phyloP scores from a whole-genome alignment of 495 filamentous ascomycete species.

The Penicillium malachiteum region DNA sequence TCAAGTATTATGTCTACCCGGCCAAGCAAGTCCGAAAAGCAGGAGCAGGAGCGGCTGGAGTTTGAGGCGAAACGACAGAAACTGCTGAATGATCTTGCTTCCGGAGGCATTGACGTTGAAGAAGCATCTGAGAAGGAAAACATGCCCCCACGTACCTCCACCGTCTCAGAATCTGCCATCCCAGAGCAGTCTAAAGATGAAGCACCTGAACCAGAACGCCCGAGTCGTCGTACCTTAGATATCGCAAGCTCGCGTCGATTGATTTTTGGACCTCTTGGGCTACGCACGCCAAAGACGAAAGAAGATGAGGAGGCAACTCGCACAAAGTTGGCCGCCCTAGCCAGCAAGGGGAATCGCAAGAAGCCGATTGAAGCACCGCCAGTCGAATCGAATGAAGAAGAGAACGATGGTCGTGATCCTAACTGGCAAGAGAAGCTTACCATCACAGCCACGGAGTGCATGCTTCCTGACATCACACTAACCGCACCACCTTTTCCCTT shows the following conservation, averaged over 20 bases:
- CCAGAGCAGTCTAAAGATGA: conserved; percentile 17
- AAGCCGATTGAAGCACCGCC: conserved; percentile 16
- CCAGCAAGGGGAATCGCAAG: conserved; percentile 17
- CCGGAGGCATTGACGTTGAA: conserved; percentile 52
- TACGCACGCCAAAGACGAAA: conserved; percentile 64
- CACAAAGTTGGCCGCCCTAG: conserved; percentile 49
- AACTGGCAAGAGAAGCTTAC: conserved; percentile 74
- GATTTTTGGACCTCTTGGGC: conserved; percentile 71
- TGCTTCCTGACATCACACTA: conserved; percentile 67
- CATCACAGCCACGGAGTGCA: conserved; percentile 78
- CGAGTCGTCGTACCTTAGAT: conserved; percentile 54
- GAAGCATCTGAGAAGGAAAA: conserved; percentile 37
- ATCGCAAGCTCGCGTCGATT: conserved; percentile 63
- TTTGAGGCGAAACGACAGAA: conserved; percentile 53
- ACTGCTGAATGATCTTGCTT: conserved; percentile 49
- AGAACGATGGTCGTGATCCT: conserved; percentile 29
- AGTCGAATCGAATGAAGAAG: conserved; percentile 22
- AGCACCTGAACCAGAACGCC: conserved; percentile 23
- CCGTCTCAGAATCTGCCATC: conserved; percentile 2
- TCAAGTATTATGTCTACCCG: conserved; percentile 11
- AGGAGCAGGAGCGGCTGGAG: conserved; percentile 30
- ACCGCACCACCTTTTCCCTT: conserved; percentile 89
- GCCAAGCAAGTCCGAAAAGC: conserved; percentile 13
- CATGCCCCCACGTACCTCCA: conserved; percentile 20
- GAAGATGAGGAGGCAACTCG: conserved; percentile 63